These are phyloP conservation scores for Zygosaccharomyces sapae DNA, from an alignment of 1,139 yeast species.

Conservation along the genomic window DNA sequence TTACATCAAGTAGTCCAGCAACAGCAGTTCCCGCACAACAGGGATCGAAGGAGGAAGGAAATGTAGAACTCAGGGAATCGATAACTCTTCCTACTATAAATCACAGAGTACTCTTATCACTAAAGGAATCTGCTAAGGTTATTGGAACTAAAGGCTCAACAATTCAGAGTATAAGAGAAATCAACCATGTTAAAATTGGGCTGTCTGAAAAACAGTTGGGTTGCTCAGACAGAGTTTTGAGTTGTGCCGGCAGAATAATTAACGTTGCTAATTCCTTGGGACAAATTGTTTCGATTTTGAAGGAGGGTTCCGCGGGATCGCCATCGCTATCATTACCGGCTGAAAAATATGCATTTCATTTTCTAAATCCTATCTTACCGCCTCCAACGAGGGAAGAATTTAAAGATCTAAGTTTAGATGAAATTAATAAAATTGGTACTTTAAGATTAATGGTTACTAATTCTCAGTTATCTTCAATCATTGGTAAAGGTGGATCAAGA, in stretches of 20 bases:
- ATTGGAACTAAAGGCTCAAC: slow-evolving; percentile 85
- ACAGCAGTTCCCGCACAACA: background rate
- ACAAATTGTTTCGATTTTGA: slow-evolving; percentile 63
- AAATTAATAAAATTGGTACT: slow-evolving; percentile 28
- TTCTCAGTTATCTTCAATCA: slow-evolving; percentile 84
- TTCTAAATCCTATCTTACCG: slow-evolving; percentile 35
- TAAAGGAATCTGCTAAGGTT: slow-evolving; percentile 87
- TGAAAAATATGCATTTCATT: slow-evolving; percentile 30
- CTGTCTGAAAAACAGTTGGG: slow-evolving; percentile 80
- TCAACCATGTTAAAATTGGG: slow-evolving; percentile 82
- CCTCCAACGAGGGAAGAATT: slow-evolving; percentile 29
- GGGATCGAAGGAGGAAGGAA: background rate
- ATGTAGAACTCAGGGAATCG: background rate
- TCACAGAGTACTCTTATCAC: slow-evolving; percentile 65
- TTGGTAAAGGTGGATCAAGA: slow-evolving; percentile 79
- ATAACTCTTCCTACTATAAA: slow-evolving; percentile 16
- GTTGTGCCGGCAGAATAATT: slow-evolving; percentile 75
- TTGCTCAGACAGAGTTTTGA: slow-evolving; percentile 77
- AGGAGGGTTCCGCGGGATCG: slow-evolving; percentile 9
- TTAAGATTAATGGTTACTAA: slow-evolving; percentile 76
- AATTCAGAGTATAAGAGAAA: slow-evolving; percentile 72
- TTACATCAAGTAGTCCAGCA: background rate
- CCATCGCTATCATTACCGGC: slow-evolving; percentile 6
- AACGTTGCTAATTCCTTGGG: slow-evolving; percentile 71
- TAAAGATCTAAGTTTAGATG: slow-evolving; percentile 7